Evolutionary conservation across 2,329 filamentous ascomycete genomes (phyloP).

Genomic region (Helotiales sp.): DNA sequence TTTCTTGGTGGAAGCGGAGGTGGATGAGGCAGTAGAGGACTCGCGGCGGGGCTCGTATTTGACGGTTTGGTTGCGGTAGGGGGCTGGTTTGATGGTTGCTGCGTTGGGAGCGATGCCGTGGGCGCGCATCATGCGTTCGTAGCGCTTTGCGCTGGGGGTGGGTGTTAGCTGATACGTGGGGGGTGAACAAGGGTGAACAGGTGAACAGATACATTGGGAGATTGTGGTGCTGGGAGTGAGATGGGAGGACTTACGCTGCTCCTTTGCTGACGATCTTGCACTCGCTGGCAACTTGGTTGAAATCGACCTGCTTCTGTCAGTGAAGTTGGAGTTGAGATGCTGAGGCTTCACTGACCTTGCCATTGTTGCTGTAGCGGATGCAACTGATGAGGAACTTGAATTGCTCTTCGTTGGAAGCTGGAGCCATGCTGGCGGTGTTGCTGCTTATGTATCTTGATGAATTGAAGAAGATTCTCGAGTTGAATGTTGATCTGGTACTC

Average conservation of each 20-base stretch:
- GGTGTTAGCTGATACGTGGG: constrained; percentile 2
- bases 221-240: not conserved
- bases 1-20: constrained; percentile 25
- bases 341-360: constrained; percentile 50
- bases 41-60: constrained; percentile 19
- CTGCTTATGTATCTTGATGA: not conserved
- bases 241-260: constrained; percentile 60
- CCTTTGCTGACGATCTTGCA: constrained; percentile 63
- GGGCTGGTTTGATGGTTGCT: constrained; percentile 26
- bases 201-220: not conserved
- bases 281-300: constrained; percentile 62
- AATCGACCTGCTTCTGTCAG: constrained; percentile 56
- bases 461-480: not conserved
- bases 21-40: constrained; percentile 1
- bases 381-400: constrained; percentile 67
- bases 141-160: constrained; percentile 60
- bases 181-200: no score
- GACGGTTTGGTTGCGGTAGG: constrained; percentile 12
- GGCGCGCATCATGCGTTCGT: constrained; percentile 64
- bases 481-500: constrained; percentile 9
- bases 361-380: constrained; percentile 59
- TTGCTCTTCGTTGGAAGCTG: constrained; percentile 52
- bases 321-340: not conserved
- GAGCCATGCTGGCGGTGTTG: constrained; percentile 43
- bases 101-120: constrained; percentile 46